Base-by-base conservation (phyloP, 257 asterid genomes). In the Solanum sitiens region DNA sequence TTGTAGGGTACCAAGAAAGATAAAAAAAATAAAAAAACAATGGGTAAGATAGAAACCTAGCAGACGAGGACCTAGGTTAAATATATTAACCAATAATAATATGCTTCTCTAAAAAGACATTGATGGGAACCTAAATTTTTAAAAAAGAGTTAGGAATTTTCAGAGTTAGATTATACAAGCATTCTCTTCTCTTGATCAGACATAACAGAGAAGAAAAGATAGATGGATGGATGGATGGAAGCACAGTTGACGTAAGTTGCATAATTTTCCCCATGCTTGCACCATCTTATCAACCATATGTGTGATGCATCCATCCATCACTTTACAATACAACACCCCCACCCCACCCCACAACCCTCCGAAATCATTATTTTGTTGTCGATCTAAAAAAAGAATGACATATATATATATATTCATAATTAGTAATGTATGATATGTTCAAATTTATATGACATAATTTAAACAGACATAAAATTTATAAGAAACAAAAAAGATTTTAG, bases 221-320 rank as follows among this genome's bases (percentile, higher is more conserved):
- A 74, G 63, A 75, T 35, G 6, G 39, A 37, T 37, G 71, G 88
- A 86, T 86, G 87, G 87, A 63, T 87, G 85, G 87, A 71, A 74
- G 45, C 23, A 47, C 23, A 68, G 74, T 65, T 79, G 77, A 73
- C 21, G 71, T 40, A 35, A 44, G 83, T 37, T 70, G 45, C 86
- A 75, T 53, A 75, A 45, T 87, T 40, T 21, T 20, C 23, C 23
- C 83, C 59, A 44, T 87, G 32, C 83, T 53, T 44, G 15, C 77
- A 88, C 87, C 83, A 32, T 86, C 83, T 71, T 86, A 86, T 86
- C 83, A 44, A 21, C 50, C 70, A 50, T 84, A 74, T 79, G 86
- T 65, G 77, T 87, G 63, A 72, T 27, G 67, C 42, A 21, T 63
- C 77, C 70, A 86, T 73, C 44, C 63, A 86, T 35, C 42, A 86